These are phyloP conservation scores for Zasmidium angulare DNA, from an alignment of 2,329 filamentous ascomycete genomes.

Conservation along the genomic window DNA sequence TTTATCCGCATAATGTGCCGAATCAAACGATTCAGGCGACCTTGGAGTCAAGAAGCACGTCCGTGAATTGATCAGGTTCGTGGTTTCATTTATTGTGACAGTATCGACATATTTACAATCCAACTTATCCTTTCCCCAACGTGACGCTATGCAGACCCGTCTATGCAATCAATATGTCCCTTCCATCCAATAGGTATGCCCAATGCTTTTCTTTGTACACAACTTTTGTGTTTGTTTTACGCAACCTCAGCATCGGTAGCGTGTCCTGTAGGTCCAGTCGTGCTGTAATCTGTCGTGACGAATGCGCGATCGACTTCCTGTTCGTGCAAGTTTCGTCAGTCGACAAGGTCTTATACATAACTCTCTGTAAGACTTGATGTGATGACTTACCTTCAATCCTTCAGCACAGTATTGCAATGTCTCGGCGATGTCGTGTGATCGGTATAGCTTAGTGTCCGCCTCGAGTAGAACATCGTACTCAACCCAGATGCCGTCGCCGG, in stretches of 20 bases:
- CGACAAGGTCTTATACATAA: background rate
- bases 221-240: too few relatives aligned
- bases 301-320: conserved; percentile 50
- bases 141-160: background rate
- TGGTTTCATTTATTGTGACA: too few relatives aligned
- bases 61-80: too few relatives aligned
- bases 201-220: background rate
- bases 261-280: conserved; percentile 43
- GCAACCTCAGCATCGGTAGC: conserved; percentile 32
- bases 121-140: background rate
- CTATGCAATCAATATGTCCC: background rate
- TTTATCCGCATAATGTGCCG: too few relatives aligned
- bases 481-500: conserved; percentile 63
- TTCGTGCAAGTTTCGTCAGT: too few relatives aligned
- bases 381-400: conserved; percentile 41
- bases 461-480: conserved; percentile 62
- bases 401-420: conserved; percentile 64
- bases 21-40: too few relatives aligned
- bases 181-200: background rate
- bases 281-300: conserved; percentile 51
- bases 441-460: conserved; percentile 52
- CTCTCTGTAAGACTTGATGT: background rate
- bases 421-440: conserved; percentile 61
- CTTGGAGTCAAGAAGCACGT: too few relatives aligned
- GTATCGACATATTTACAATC: too few relatives aligned